These are phyloP conservation scores for Boechera stricta DNA, from an alignment of 345 rosid genomes.

Conservation along the genomic window DNA sequence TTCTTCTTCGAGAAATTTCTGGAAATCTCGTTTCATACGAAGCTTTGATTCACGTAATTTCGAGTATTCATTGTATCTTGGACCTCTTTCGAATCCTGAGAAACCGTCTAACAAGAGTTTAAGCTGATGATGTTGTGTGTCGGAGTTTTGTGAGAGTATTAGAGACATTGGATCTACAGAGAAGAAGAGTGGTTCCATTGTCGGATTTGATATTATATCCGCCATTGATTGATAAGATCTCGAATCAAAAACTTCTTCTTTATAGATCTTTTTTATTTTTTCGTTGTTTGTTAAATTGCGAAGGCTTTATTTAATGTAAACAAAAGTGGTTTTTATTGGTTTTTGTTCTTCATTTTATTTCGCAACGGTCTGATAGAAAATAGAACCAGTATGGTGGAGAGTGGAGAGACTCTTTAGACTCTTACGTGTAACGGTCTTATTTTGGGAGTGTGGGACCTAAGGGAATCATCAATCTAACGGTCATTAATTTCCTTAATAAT, in stretches of 20 bases:
- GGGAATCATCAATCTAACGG: conserved; percentile 30
- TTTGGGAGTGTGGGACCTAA: conserved; percentile 33
- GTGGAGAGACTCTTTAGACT: background rate
- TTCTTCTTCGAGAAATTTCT: conserved; percentile 32
- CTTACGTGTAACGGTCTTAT: conserved; percentile 38
- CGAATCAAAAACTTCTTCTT: background rate
- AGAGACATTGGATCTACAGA: conserved; percentile 74
- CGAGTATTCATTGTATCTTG: conserved; percentile 80
- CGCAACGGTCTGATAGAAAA: conserved; percentile 40
- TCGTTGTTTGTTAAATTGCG: conserved; percentile 1
- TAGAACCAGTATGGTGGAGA: too few species aligned
- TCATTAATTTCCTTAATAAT: conserved; percentile 14
- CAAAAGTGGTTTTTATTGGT: conserved; percentile 2
- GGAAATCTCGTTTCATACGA: conserved; percentile 52
- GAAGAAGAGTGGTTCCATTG: conserved; percentile 49
- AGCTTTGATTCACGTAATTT: conserved; percentile 73
- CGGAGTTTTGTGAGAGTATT: conserved; percentile 62
- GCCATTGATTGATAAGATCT: conserved; percentile 44
- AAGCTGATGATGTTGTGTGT: conserved; percentile 45
- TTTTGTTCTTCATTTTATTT: background rate
- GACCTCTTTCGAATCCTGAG: conserved; percentile 77
- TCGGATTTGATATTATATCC: conserved; percentile 48
- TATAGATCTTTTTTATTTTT: background rate
- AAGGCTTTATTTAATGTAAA: conserved; percentile 25
- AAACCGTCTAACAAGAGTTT: conserved; percentile 57